phyloP scores from a whole-genome alignment of 305 asterid genomes.

The Striga hermonthica region DNA sequence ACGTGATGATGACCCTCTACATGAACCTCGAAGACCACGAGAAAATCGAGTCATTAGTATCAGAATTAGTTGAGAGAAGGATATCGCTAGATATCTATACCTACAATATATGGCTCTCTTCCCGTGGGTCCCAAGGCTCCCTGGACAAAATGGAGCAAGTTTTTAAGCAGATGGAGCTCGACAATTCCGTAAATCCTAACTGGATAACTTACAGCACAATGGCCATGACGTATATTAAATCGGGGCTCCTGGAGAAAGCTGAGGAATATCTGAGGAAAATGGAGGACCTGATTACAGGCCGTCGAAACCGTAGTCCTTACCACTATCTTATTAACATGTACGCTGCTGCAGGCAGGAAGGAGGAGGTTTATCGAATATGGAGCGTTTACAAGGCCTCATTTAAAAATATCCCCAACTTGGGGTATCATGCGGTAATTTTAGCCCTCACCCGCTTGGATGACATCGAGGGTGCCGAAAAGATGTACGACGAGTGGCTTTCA shows the following conservation, averaged over 20 bases:
- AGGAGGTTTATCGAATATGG: conserved; percentile 76
- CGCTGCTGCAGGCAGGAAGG: conserved; percentile 63
- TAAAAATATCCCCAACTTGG: conserved; percentile 53
- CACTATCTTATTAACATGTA: conserved; percentile 79
- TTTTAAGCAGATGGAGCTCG: conserved; percentile 55
- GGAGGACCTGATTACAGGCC: conserved; percentile 62
- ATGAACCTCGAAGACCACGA: conserved; percentile 62
- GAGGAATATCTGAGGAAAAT: conserved; percentile 54
- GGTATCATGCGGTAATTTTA: conserved; percentile 65
- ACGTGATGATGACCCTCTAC: conserved; percentile 94
- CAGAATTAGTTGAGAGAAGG: conserved; percentile 65
- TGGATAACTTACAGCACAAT: conserved; percentile 89
- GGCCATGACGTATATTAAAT: conserved; percentile 68
- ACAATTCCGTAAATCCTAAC: conserved; percentile 51
- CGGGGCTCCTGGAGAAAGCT: conserved; percentile 57
- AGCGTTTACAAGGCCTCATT: conserved; percentile 58
- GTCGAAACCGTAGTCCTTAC: conserved; percentile 69
- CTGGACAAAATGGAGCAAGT: conserved; percentile 69
- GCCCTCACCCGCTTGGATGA: conserved; percentile 64
- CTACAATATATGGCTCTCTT: conserved; percentile 82
- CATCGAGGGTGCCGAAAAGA: conserved; percentile 68
- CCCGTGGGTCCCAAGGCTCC: conserved; percentile 59
- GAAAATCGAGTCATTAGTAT: conserved; percentile 54
- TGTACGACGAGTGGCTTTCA: conserved; percentile 74
- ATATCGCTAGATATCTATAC: conserved; percentile 62